Percentiles rank a stretch among this genome's conserved stretches.
These are phyloP conservation scores for Domatiomyces catenatus DNA, from an alignment of 2,329 filamentous ascomycete species.

Conservation along the genomic window DNA sequence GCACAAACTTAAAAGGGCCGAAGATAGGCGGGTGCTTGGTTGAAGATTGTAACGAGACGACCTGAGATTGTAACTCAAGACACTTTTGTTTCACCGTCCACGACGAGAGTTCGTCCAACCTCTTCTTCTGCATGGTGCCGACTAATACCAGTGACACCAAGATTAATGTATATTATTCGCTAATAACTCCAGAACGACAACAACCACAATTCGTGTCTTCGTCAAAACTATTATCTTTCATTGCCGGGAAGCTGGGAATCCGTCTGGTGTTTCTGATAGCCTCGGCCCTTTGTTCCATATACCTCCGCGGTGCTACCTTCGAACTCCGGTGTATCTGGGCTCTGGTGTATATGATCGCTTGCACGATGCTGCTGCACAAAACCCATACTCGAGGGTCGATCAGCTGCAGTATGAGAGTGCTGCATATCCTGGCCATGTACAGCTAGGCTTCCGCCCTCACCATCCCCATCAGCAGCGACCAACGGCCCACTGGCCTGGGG, in stretches of 20 bases:
- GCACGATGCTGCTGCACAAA: slow-evolving; percentile 35
- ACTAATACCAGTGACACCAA: background rate
- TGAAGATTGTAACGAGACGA: background rate
- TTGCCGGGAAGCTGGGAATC: background rate
- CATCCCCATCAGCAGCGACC: slow-evolving; percentile 1
- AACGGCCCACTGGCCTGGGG: slow-evolving; percentile 9
- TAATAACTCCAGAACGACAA: background rate
- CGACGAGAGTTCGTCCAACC: background rate
- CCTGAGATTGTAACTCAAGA: too few species aligned
- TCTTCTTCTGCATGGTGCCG: background rate
- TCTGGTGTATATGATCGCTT: slow-evolving; percentile 33
- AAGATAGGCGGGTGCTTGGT: background rate
- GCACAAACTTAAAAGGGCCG: background rate
- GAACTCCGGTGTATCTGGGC: slow-evolving; percentile 19
- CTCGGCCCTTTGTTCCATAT: slow-evolving; percentile 1
- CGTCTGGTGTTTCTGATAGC: background rate
- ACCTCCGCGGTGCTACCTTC: slow-evolving; percentile 14
- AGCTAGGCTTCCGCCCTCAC: slow-evolving; percentile 9
- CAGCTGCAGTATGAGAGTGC: slow-evolving; percentile 19
- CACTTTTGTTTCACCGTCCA: background rate
- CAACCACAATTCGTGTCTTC: background rate
- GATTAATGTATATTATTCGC: background rate
- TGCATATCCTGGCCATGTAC: slow-evolving; percentile 10
- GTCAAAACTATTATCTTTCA: background rate
- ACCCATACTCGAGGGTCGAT: slow-evolving; percentile 34